Base-by-base conservation (phyloP, 352 stramenopile genomes). In the Globisporangium nodosum region DNA sequence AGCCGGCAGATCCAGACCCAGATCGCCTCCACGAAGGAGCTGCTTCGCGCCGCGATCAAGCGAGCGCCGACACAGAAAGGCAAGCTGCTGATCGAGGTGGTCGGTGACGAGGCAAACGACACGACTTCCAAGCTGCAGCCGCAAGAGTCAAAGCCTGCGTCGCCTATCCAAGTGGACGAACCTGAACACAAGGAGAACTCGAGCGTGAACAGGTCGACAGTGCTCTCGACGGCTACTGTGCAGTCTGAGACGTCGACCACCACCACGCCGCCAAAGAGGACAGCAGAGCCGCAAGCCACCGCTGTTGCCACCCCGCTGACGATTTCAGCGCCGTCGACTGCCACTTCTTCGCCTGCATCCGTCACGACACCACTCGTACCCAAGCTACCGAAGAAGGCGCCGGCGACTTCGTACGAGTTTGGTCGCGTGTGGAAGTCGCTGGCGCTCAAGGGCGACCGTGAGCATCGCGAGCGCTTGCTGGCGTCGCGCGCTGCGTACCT, bases 371-470 rank as follows among this genome's bases (percentile, higher is more conserved):
- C 45, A 45, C 64, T 75, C 12, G 43, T 87, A 3, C 80, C 74
- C 2, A 84, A 78, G 30, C 47, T 92, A 2, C 80, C 85, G 0
- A 85, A 76, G 62, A 91, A 84, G 54, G 65, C 70, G 46, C 80
- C 85, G 8, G 47, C 66, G 35, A 89, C 81, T 27, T 85, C 83
- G 24, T 95, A 93, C 60, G 85, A 92, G 63, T 93, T 95, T 52
- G 51, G 54, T 39, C 79, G 82, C 5, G 77, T 94, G 31, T 95
- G 86, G 86, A 89, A 90, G 48, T 78, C 71, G 13, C 65, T 95
- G 21, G 70, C 54, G 27, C 62, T 74, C 7, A 79, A 76, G 49
- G 75, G 73, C n/a, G 64, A 78, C 49, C 35, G 45, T 1, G 69
- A 70, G 3, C 64, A 70, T 11, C 61, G 54, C 8, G 42, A 42